Base-by-base conservation (phyloP, 345 rosid genomes). In the Citrus mangshanensis region DNA sequence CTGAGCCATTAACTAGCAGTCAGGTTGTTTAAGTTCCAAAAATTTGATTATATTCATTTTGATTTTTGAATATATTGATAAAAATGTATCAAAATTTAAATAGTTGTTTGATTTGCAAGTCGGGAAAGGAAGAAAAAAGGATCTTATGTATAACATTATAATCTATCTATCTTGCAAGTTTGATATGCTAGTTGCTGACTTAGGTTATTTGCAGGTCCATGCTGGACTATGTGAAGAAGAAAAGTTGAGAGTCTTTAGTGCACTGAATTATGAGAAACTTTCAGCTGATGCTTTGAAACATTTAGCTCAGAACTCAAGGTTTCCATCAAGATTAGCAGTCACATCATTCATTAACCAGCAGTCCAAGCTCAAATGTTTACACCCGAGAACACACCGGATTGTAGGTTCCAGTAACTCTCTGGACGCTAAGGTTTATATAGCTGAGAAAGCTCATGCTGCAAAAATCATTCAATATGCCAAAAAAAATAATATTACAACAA, bases 231-330 rank as follows among this genome's bases (percentile, higher is more conserved):
- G 37, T 13, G 85, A 84, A 81, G 82, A 77, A 56, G 85, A 84
- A 74, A 88, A 84, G 76, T 28, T 77, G 70, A 80, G 72, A 66
- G 40, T 91, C 40, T 89, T 85, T 8, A 51, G 66, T 61, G 77
- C 81, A 32, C 80, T 89, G 66, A 82, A 88, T 72, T 75, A 71
- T 32, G 87, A 81, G 78, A 88, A 88, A 85, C 90, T 89, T 59
- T 86, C 92, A 14, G 46, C 74, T 4, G 83, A 77, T 68, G 76
- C 86, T 35, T 58, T 76, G 65, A 68, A 78, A 59, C 87, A 87
- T 40, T 25, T 84, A 9, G 76, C 82, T 68, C 70, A 81, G 30
- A 85, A 87, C 77, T 63, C 88, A 6, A 84, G 79, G 62, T 88
- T 86, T 59, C 90, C 90, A 34, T 59, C 89, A 49, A 80, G 77